Evolutionary conservation across 2,329 filamentous ascomycete species (phyloP), one percentile per base, ranked within the genome.

Genomic region (Teratosphaeria pseudoeucalypti): DNA sequence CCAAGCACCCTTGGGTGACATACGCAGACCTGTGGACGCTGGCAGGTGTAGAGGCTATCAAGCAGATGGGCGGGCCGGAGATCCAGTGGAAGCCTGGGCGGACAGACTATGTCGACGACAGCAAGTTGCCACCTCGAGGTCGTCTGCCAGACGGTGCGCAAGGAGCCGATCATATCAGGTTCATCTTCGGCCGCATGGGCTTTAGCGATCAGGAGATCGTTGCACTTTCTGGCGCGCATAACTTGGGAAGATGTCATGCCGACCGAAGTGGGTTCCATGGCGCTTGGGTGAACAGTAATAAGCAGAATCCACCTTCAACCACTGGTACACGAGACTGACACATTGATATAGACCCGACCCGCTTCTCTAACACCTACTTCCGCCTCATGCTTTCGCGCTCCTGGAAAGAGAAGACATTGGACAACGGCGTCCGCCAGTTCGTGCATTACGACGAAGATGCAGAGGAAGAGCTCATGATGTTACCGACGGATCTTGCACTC

Each of bases 21-120:
- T 86, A 86, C 71, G 77, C 83, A 2, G 84, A 87, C 67, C 76
- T 87, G 5, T 86, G 84, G 84, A 86, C 84, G 4, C 74, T 87
- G 34, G 83, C 82, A 0, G 82, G 81, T 53, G 78, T 79, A 2
- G 80, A 82, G 0, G 83, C 84, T 2, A 78, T 86, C 67, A 71
- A 79, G 64, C 81, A 81, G 60, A 81, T 86, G 80, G 83, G 81
- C 49, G 84, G 84, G 0, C 84, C 84, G 0, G 70, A 76, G 1
- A 76, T 86, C 27, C 64, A 74, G 6, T 87, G 83, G 83, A 68
- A 74, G 47, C 77, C 81, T 2, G 84, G 84, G 3, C 77, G 84
- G 26, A 85, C 83, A 9, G 84, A 86, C 67, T 81, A 79, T 66
- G 79, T 83, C n/a, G 82, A 85, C 67, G 82, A 85, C 67, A 78